phyloP scores from a whole-genome alignment of 768 basidiomycete genomes.

The Mycena sanguinolenta region DNA sequence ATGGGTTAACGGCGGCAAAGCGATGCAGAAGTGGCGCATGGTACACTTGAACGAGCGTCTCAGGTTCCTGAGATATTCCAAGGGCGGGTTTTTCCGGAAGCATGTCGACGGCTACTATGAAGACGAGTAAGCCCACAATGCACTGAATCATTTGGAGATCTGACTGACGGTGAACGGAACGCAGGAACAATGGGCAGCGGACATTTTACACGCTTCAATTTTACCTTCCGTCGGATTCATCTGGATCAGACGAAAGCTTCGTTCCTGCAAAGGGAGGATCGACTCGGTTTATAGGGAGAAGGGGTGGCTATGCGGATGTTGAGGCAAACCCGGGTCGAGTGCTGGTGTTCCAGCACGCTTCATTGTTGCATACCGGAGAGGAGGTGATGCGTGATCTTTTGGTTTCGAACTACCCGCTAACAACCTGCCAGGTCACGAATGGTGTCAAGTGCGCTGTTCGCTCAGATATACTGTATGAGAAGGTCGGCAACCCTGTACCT shows the following conservation, averaged over 20 bases:
- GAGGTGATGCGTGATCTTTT: constrained; percentile 9
- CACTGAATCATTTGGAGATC: neutral
- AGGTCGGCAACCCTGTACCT: constrained; percentile 22
- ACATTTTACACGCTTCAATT: constrained; percentile 37
- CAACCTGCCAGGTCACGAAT: constrained; percentile 2
- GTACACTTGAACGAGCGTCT: constrained; percentile 36
- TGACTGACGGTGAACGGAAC: neutral
- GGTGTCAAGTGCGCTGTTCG: constrained; percentile 34
- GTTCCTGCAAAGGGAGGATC: constrained; percentile 22
- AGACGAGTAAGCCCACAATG: constrained; percentile 14
- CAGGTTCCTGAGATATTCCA: constrained; percentile 30
- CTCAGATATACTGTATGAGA: constrained; percentile 32
- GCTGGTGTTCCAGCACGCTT: constrained; percentile 35
- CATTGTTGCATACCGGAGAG: constrained; percentile 30
- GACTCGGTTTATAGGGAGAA: constrained; percentile 25
- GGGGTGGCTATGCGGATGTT: constrained; percentile 27
- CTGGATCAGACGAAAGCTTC: constrained; percentile 32
- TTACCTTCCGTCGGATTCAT: constrained; percentile 33
- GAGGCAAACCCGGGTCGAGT: constrained; percentile 22
- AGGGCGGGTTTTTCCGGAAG: constrained; percentile 27
- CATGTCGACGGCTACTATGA: constrained; percentile 25
- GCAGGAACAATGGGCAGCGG: constrained; percentile 23
- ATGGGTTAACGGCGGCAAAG: neutral
- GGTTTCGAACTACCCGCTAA: neutral
- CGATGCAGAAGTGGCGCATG: constrained; percentile 35